Evolutionary conservation across 2,329 filamentous ascomycete species (phyloP).

Genomic region (Ophiostoma angusticollis): DNA sequence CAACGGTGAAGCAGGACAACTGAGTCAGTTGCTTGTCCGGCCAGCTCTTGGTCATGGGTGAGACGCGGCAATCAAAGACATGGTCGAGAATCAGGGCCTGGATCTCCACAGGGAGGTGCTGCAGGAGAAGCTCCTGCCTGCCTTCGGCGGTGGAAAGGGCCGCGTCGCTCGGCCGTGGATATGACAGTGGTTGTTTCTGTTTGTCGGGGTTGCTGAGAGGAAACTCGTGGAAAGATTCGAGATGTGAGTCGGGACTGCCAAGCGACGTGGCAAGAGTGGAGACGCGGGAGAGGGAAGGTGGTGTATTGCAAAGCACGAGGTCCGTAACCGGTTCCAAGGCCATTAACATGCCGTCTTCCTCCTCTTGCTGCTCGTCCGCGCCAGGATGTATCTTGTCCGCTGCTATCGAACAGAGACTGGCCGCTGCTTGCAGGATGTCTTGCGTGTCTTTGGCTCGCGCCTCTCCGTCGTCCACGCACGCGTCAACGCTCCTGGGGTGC

Average conservation of each 20-base stretch:
- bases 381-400: neutral
- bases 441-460: neutral
- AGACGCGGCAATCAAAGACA: conserved; percentile 55
- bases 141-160: conserved; percentile 11
- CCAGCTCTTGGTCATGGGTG: conserved; percentile 43
- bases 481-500: conserved; percentile 15
- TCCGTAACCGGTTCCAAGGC: too few species aligned
- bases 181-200: conserved; percentile 3
- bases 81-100: conserved; percentile 61
- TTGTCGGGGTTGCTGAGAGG: neutral
- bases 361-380: neutral
- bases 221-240: neutral
- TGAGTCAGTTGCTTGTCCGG: conserved; percentile 51
- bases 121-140: conserved; percentile 27
- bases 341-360: neutral
- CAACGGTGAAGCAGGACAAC: conserved; percentile 45
- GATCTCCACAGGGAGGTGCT: conserved; percentile 53
- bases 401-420: neutral
- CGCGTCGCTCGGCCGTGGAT: conserved; percentile 13
- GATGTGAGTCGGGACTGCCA: neutral
- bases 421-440: neutral
- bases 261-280: conserved; percentile 1
- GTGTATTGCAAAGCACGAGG: conserved; percentile 11
- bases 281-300: neutral
- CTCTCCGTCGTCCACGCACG: conserved; percentile 14